phyloP scores from a whole-genome alignment of 1,139 yeast genomes.

The Kodamaea suecica region DNA sequence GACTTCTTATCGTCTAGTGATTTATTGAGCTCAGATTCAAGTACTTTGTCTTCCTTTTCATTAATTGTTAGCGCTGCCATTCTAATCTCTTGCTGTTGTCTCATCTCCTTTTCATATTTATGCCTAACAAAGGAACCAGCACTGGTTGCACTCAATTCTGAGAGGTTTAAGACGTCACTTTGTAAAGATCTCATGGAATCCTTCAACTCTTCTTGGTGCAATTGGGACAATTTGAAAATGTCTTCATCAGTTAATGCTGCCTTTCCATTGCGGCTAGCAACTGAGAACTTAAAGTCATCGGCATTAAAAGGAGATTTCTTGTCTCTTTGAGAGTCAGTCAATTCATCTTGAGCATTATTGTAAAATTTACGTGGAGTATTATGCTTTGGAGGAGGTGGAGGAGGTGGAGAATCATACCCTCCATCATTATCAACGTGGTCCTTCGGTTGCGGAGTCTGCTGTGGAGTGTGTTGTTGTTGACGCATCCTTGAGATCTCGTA shows the following conservation, averaged over 20 bases:
- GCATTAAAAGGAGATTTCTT: slow-evolving; percentile 36
- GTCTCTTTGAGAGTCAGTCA: slow-evolving; percentile 1
- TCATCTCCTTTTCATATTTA: slow-evolving; percentile 46
- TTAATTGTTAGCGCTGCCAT: slow-evolving; percentile 23
- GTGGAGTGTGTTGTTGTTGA: background rate
- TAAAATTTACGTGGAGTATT: slow-evolving; percentile 13
- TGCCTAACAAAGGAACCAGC: slow-evolving; percentile 84
- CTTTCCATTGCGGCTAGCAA: slow-evolving; percentile 16
- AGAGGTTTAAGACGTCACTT: slow-evolving; percentile 47
- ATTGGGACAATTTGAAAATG: slow-evolving; percentile 27
- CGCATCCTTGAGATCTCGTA: slow-evolving; percentile 2
- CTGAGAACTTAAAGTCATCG: slow-evolving; percentile 37
- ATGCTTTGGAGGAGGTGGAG: slow-evolving; percentile 54
- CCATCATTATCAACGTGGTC: background rate
- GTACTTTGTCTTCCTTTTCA: slow-evolving; percentile 18
- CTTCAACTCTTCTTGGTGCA: slow-evolving; percentile 40
- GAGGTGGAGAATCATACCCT: slow-evolving; percentile 32
- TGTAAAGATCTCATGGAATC: slow-evolving; percentile 44
- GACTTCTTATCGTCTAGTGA: slow-evolving; percentile 47
- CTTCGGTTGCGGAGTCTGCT: background rate
- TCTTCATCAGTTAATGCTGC: slow-evolving; percentile 29
- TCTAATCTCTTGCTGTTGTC: slow-evolving; percentile 20
- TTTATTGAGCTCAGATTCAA: slow-evolving; percentile 17
- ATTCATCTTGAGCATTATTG: slow-evolving; percentile 12
- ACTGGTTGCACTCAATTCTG: slow-evolving; percentile 82